Evolutionary conservation across 805 yeast genomes (phyloP).

Genomic region (Sungouiozyma intestinalis): DNA sequence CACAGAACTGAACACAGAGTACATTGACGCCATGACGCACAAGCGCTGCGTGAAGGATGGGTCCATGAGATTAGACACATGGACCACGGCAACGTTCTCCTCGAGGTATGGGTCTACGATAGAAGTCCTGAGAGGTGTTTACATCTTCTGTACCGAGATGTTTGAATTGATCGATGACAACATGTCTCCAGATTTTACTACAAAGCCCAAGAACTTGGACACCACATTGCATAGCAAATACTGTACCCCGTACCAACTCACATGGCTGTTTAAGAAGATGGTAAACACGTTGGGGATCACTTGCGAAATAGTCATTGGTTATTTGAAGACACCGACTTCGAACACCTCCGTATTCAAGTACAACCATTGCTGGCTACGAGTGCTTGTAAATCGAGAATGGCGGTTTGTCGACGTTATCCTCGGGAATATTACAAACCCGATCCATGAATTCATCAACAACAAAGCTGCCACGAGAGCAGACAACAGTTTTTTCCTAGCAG

Average conservation of each 20-base stretch:
- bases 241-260: slow-evolving; percentile 63
- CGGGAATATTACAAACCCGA: slow-evolving; percentile 49
- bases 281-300: slow-evolving; percentile 60
- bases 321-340: slow-evolving; percentile 68
- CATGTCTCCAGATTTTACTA: slow-evolving; percentile 29
- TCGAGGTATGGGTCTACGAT: slow-evolving; percentile 41
- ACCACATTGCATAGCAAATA: slow-evolving; percentile 36
- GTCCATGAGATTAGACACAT: slow-evolving; percentile 41
- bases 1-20: slow-evolving; percentile 26
- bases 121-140: slow-evolving; percentile 58
- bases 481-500: slow-evolving; percentile 62
- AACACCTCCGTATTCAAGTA: slow-evolving; percentile 35
- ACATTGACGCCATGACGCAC: slow-evolving; percentile 36
- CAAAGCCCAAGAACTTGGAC: slow-evolving; percentile 31
- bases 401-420: slow-evolving; percentile 64
- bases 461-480: slow-evolving; percentile 25
- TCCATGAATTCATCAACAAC: slow-evolving; percentile 33
- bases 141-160: slow-evolving; percentile 50
- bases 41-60: slow-evolving; percentile 30
- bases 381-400: slow-evolving; percentile 66
- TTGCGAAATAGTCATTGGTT: slow-evolving; percentile 72
- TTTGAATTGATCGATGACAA: slow-evolving; percentile 37
- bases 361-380: slow-evolving; percentile 86
- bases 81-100: slow-evolving; percentile 44
- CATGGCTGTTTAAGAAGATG: slow-evolving; percentile 65